Percentiles rank a stretch among this genome's conserved stretches.
These are phyloP conservation scores for Epithemia pelagica DNA, from an alignment of 108 stramenopile genomes.

Conservation along the genomic window DNA sequence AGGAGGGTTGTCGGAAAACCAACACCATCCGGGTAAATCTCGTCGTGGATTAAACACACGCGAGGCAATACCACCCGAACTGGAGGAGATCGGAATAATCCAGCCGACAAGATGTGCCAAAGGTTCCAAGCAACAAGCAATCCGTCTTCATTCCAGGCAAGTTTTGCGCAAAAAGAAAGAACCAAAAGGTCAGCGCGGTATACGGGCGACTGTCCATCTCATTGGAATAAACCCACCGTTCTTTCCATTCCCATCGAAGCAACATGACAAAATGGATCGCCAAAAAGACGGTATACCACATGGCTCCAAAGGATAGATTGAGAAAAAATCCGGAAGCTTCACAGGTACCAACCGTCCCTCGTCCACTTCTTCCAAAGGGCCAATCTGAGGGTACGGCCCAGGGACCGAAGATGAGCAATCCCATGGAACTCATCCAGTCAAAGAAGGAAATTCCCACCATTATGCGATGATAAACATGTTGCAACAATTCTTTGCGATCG, in stretches of 20 bases:
- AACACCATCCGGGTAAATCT: background rate
- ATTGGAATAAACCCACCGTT: too few species aligned
- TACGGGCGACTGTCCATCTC: too few species aligned
- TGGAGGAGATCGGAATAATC: background rate
- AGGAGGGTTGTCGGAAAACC: background rate
- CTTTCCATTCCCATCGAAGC: background rate
- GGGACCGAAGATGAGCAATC: background rate
- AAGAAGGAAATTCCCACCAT: background rate
- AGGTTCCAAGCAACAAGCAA: background rate
- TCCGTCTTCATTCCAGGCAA: background rate
- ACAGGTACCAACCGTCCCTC: background rate
- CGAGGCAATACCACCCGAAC: background rate
- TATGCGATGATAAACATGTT: background rate
- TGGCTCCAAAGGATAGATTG: background rate
- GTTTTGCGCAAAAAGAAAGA: background rate
- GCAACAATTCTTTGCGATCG: background rate
- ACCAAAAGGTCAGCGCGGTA: background rate
- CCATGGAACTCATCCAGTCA: background rate
- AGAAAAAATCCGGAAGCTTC: background rate
- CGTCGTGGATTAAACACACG: background rate
- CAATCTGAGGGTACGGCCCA: background rate
- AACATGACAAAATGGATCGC: background rate
- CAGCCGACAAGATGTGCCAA: background rate
- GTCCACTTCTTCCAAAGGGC: background rate
- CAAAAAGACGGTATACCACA: background rate